These are phyloP conservation scores for Rhizophora apiculata DNA, from an alignment of 345 rosid species.

Conservation along the genomic window DNA sequence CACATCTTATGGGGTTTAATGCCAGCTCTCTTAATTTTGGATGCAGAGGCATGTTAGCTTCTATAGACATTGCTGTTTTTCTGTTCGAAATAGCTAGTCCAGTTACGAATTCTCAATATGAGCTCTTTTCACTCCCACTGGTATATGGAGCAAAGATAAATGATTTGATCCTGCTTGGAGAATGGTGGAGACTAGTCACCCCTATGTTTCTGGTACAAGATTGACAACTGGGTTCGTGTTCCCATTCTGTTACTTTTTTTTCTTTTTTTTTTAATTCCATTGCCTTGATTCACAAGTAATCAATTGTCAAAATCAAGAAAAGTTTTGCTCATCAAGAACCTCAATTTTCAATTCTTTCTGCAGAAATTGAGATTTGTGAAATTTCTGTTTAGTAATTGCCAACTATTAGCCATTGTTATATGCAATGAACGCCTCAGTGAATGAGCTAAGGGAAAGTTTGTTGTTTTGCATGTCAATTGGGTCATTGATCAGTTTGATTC, in stretches of 20 bases:
- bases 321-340: neutral
- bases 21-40: conserved; percentile 16
- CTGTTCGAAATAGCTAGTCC: conserved; percentile 84
- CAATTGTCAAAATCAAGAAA: neutral
- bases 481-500: too few relatives aligned
- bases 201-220: conserved; percentile 99
- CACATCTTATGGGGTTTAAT: neutral
- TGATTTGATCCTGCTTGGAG: conserved; percentile 73
- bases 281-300: neutral
- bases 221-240: conserved; percentile 79
- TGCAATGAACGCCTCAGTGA: too few relatives aligned
- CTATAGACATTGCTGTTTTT: conserved; percentile 73
- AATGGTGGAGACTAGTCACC: conserved; percentile 97
- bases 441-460: too few relatives aligned
- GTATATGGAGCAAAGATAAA: conserved; percentile 89
- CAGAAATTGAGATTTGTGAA: neutral
- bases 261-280: conserved; percentile 5
- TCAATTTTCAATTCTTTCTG: neutral
- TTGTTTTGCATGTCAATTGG: too few relatives aligned
- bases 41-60: conserved; percentile 63
- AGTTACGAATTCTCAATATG: conserved; percentile 55
- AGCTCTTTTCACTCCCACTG: conserved; percentile 63
- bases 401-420: too few relatives aligned
- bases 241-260: conserved; percentile 37
- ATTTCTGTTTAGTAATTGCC: too few relatives aligned